Base-by-base conservation (phyloP, 2,329 filamentous ascomycete genomes). In the Penicillium fuscoglaucum region DNA sequence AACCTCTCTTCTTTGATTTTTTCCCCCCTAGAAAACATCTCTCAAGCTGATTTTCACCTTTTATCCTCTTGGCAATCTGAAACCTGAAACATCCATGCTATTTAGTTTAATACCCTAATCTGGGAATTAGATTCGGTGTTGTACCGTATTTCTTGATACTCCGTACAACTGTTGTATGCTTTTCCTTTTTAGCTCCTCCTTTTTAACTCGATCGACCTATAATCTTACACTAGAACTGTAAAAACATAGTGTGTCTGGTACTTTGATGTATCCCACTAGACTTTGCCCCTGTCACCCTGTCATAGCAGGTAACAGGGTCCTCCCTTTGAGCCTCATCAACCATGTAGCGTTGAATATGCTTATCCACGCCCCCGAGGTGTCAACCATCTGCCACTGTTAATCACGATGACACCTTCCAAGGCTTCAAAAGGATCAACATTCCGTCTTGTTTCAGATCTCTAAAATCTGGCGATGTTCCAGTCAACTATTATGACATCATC, bases 401-500 rank as follows among this genome's bases (percentile, higher is more conserved):
- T 21, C 28, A 31, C 12, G 4, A 46, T 46, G 9, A 35, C 17
- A 35, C 29, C 12, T 3, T 26, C 37, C n/a, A 5, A 12, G n/a
- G 9, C 26, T 43, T 46, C 17, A 17, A 33, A 35, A 7, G 9
- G 21, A 37, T 53, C 24, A 21, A 39, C 51, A 54, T 54, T 54
- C 31, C 31, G 29, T 19, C 41, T 19, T 2, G 51, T 37, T 47
- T 54, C 21, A 47, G 7, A 21, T 45, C 28, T 44, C 26, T 17
- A 15, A 9, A n/a, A 24, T 35, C 28, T 13, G 24, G 28, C 41
- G 15, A 56, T n/a, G 50, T 58, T 57, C 48, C 37, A 52, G 35
- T 43, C 9, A 15, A 28, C 12, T 35, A 8, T 31, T 21, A 41
- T 61, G 60, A 60, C 54, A 60, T 61, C 46, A 60, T 21, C 13